These are phyloP conservation scores for Eucalyptus cloeziana DNA, from an alignment of 345 rosid species.

Conservation along the genomic window DNA sequence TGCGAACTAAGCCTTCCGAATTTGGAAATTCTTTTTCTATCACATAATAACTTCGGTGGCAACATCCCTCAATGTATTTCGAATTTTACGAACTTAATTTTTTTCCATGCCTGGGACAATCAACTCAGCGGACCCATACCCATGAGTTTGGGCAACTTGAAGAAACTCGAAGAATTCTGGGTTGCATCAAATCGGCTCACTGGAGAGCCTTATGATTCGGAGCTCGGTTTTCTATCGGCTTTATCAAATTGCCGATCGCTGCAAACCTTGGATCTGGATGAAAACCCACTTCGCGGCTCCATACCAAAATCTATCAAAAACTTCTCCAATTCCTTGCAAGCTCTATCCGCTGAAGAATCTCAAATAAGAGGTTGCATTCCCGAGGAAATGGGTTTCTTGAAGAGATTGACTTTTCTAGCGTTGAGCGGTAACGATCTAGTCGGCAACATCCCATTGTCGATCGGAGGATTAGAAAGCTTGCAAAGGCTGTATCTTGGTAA, in stretches of 20 bases:
- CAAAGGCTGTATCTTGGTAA: background rate
- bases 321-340: background rate
- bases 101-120: accelerated
- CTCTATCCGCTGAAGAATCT: accelerated
- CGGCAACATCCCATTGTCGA: background rate
- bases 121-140: background rate
- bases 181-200: background rate
- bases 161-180: accelerated
- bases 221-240: background rate
- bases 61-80: background rate
- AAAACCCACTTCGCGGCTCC: background rate
- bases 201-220: background rate
- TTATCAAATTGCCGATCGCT: background rate
- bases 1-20: background rate
- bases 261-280: accelerated
- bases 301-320: background rate
- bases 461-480: background rate
- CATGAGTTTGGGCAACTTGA: background rate
- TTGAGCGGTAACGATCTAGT: background rate
- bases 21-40: accelerated
- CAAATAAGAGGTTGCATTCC: background rate
- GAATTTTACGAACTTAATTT: background rate
- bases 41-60: accelerated
- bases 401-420: background rate
- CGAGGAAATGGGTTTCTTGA: background rate